phyloP scores from a whole-genome alignment of 148 eudicot genomes.

The Polygonum aviculare region DNA sequence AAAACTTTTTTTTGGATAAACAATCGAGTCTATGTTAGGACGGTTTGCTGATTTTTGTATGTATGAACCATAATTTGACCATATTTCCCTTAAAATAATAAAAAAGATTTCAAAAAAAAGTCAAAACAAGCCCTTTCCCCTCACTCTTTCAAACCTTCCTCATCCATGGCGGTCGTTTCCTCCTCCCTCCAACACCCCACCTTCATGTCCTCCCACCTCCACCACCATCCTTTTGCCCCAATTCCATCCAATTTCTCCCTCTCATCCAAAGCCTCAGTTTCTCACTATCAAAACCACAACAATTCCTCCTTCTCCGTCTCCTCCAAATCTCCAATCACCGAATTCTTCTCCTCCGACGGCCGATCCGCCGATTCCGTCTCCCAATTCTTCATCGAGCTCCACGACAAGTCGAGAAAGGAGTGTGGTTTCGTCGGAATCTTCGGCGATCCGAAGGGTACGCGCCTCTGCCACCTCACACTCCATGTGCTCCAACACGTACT shows the following conservation, averaged over 20 bases:
- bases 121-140: conserved; percentile 4
- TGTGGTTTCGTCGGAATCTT: conserved; percentile 20
- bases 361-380: not conserved
- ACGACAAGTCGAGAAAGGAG: conserved; percentile 12
- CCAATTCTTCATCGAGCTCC: not conserved
- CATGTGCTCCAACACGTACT: conserved; percentile 63
- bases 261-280: not conserved
- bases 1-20: too few species aligned
- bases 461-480: conserved; percentile 29
- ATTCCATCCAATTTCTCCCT: not conserved
- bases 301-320: not conserved
- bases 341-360: not conserved
- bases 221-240: not conserved
- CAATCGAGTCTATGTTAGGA: too few species aligned
- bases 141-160: not conserved
- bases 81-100: too few species aligned
- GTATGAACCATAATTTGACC: too few species aligned
- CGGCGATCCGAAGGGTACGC: conserved; percentile 11
- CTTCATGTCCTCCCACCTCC: not conserved
- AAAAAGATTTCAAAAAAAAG: too few species aligned
- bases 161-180: not conserved
- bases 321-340: not conserved
- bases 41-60: too few species aligned
- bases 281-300: not conserved
- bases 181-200: not conserved